Conservation (phyloP, 257 asterid species). For the Plectranthus barbatus region DNA sequence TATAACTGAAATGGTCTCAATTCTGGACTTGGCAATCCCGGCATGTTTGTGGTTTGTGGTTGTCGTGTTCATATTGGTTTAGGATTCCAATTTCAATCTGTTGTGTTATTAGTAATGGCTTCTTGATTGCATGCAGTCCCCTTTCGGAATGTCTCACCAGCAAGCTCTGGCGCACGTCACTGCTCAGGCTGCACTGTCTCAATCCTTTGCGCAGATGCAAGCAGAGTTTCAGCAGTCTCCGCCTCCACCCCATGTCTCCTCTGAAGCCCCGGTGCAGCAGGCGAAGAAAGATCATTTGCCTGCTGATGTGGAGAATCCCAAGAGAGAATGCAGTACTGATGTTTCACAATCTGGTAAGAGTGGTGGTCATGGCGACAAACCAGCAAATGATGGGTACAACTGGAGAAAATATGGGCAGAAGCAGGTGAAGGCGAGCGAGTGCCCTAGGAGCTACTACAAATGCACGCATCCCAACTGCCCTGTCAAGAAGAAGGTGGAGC, state of each 20-base stretch:
- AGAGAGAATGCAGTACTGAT: conserved; percentile 28
- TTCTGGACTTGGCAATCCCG: background rate
- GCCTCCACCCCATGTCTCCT: conserved; percentile 22
- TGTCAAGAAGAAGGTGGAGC: conserved; percentile 84
- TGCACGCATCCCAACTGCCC: conserved; percentile 66
- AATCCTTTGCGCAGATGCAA: conserved; percentile 58
- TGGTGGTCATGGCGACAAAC: conserved; percentile 38
- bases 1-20: background rate
- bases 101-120: background rate
- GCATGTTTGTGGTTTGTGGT: background rate
- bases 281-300: conserved; percentile 15
- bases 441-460: conserved; percentile 89
- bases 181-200: conserved; percentile 84
- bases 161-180: conserved; percentile 95
- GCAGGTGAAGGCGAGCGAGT: conserved; percentile 77
- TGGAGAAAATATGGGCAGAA: conserved; percentile 99
- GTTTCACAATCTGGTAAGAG: conserved; percentile 37
- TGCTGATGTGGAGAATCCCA: conserved; percentile 21
- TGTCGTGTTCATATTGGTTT: background rate
- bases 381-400: conserved; percentile 81
- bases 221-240: conserved; percentile 40
- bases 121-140: conserved; percentile 48
- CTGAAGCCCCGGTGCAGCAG: conserved; percentile 17
- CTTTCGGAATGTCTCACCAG: conserved; percentile 97
- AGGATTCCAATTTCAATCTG: no score